Conservation (phyloP, 2,329 filamentous ascomycete species). For the Fusarium pseudonygamai region DNA sequence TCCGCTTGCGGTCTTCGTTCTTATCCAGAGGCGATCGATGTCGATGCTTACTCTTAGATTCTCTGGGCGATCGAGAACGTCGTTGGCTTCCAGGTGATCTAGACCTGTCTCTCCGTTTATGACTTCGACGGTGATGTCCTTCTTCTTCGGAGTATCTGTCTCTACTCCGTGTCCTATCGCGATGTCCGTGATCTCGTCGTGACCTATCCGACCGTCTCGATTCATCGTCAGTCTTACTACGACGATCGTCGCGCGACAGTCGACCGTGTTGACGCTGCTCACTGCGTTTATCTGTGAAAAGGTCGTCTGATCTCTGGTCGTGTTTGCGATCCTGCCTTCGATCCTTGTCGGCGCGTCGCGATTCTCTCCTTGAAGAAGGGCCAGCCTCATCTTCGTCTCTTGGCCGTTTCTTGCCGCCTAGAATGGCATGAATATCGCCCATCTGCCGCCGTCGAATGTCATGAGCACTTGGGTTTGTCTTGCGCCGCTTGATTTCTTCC, state of each 20-base stretch:
- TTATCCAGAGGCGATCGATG: conserved; percentile 44
- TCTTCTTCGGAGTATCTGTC: conserved; percentile 22
- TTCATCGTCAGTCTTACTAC: conserved; percentile 26
- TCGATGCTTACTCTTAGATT: conserved; percentile 45
- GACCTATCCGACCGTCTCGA: conserved; percentile 13
- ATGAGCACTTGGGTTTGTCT: conserved; percentile 55
- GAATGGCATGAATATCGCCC: conserved; percentile 68
- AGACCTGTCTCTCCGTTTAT: conserved; percentile 36
- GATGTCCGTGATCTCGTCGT: conserved; percentile 28
- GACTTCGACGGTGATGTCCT: conserved; percentile 25
- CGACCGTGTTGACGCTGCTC: conserved; percentile 39
- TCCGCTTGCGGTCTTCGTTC: conserved; percentile 28
- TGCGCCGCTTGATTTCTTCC: conserved; percentile 56
- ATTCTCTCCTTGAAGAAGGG: conserved; percentile 25
- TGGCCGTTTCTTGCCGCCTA: conserved; percentile 56
- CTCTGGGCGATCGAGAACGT: conserved; percentile 47
- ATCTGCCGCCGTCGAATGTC: conserved; percentile 68
- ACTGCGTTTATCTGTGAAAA: conserved; percentile 31
- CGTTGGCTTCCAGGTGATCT: conserved; percentile 41
- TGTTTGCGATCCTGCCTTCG: conserved; percentile 6
- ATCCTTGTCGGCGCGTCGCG: conserved; percentile 17
- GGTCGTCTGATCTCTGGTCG: conserved; percentile 26
- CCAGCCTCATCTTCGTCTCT: conserved; percentile 38
- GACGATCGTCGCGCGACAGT: conserved; percentile 36
- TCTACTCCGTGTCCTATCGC: conserved; percentile 31